Evolutionary conservation across 2,329 filamentous ascomycete species (phyloP).

Genomic region (Colletotrichum agaves): DNA sequence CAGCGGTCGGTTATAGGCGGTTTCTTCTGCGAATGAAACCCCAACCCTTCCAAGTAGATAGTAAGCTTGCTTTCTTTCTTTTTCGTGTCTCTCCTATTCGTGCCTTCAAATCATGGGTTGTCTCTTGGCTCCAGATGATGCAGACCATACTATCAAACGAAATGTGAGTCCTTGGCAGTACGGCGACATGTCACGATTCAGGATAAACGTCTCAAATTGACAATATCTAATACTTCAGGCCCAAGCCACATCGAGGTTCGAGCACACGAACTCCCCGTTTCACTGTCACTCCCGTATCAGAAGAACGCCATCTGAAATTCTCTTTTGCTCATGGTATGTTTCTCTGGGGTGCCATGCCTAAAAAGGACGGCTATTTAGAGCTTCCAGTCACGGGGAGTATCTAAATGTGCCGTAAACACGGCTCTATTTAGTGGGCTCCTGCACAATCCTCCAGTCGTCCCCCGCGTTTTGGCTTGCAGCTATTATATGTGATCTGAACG

Average conservation of each 20-base stretch:
- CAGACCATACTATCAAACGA: constrained; percentile 18
- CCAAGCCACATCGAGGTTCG: neutral
- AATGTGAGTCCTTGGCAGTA: constrained; percentile 20
- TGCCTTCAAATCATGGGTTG: neutral
- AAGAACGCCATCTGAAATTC: constrained; percentile 2
- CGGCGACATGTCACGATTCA: constrained; percentile 3
- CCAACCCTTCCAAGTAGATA: neutral
- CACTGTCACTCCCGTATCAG: neutral
- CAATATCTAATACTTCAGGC: neutral
- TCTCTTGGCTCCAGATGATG: neutral
- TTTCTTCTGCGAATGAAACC: neutral
- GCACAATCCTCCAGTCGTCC: neutral
- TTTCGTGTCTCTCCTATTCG: neutral
- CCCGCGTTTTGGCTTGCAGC: constrained; percentile 7
- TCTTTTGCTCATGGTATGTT: neutral
- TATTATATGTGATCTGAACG: neutral
- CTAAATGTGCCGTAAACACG: constrained; percentile 4
- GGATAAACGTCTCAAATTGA: constrained; percentile 30
- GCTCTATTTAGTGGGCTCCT: constrained; percentile 30
- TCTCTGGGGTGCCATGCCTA: neutral
- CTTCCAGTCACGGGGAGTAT: neutral
- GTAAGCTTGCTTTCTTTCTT: constrained; percentile 5
- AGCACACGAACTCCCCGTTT: neutral
- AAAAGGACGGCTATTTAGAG: neutral
- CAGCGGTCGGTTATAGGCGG: neutral